phyloP scores from a whole-genome alignment of 2,329 filamentous ascomycete species.

The Phialocephala sp. region DNA sequence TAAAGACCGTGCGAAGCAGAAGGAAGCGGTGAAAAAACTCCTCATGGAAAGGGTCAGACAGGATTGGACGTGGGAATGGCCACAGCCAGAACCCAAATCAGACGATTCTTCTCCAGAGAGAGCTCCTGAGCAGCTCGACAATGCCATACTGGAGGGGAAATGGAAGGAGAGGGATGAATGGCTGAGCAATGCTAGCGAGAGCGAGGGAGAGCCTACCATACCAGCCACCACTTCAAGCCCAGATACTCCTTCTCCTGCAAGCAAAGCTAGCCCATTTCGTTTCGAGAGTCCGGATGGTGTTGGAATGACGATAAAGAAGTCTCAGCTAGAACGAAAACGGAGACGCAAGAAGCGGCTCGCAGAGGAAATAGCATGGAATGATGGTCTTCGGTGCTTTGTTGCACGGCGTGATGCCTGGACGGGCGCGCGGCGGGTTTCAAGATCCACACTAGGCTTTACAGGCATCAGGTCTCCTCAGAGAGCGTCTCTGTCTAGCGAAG shows the following conservation, averaged over 20 bases:
- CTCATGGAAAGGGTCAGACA: slow-evolving; percentile 59
- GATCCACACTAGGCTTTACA: slow-evolving; percentile 52
- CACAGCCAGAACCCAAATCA: slow-evolving; percentile 41
- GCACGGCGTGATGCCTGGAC: slow-evolving; percentile 85
- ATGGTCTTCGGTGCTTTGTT: slow-evolving; percentile 80
- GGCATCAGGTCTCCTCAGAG: slow-evolving; percentile 37
- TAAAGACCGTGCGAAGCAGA: slow-evolving; percentile 66
- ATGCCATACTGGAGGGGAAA: slow-evolving; percentile 15
- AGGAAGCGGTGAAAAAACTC: slow-evolving; percentile 64
- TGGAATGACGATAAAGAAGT: slow-evolving; percentile 37
- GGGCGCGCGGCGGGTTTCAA: slow-evolving; percentile 64
- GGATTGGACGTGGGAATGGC: slow-evolving; percentile 68
- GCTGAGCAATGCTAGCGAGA: slow-evolving; percentile 40
- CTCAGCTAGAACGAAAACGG: slow-evolving; percentile 46
- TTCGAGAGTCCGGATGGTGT: slow-evolving; percentile 49
- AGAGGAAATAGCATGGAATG: slow-evolving; percentile 77
- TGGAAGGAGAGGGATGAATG: slow-evolving; percentile 45
- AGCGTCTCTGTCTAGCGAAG: slow-evolving; percentile 45
- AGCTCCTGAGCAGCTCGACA: neutral
- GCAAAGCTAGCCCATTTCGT: slow-evolving; percentile 42
- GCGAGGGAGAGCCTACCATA: slow-evolving; percentile 28
- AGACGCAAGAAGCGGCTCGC: slow-evolving; percentile 55
- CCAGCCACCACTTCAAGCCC: slow-evolving; percentile 21
- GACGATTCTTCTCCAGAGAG: slow-evolving; percentile 10
- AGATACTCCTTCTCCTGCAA: slow-evolving; percentile 24